phyloP scores from a whole-genome alignment of 1,139 yeast genomes.

The Pichia sp. region DNA sequence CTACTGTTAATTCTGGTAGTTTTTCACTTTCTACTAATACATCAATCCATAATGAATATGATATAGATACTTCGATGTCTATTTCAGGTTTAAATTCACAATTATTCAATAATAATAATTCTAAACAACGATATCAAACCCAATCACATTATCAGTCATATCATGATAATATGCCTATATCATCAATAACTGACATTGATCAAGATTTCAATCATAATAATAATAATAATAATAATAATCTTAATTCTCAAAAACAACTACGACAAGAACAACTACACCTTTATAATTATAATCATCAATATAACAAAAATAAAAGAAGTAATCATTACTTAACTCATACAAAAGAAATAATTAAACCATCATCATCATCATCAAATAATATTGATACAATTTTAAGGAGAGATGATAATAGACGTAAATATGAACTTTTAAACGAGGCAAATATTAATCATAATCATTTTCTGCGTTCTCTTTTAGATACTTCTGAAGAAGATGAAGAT shows the following conservation, averaged over 20 bases:
- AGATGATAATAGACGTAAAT: slow-evolving; percentile 12
- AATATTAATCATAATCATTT: slow-evolving; percentile 5
- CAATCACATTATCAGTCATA: background rate
- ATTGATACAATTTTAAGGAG: slow-evolving; percentile 3
- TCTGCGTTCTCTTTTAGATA: slow-evolving; percentile 10
- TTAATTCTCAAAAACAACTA: no score
- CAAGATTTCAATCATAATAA: no score
- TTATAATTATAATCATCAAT: no score
- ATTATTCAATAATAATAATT: background rate
- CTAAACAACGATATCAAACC: background rate
- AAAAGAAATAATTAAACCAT: no score
- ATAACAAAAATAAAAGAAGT: no score
- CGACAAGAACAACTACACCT: no score
- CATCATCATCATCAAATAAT: no score
- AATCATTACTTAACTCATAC: no score
- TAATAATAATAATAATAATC: background rate
- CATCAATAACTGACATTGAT: background rate
- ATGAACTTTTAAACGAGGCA: slow-evolving; percentile 12
- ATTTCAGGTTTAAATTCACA: slow-evolving; percentile 3
- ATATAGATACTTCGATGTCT: background rate
- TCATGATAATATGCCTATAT: no score
- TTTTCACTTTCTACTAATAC: background rate
- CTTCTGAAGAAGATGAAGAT: slow-evolving; percentile 20
- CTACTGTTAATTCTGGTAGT: background rate
- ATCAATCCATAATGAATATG: background rate